Conservation (phyloP, 441 rosid species). For the Macaranga tanarius region DNA sequence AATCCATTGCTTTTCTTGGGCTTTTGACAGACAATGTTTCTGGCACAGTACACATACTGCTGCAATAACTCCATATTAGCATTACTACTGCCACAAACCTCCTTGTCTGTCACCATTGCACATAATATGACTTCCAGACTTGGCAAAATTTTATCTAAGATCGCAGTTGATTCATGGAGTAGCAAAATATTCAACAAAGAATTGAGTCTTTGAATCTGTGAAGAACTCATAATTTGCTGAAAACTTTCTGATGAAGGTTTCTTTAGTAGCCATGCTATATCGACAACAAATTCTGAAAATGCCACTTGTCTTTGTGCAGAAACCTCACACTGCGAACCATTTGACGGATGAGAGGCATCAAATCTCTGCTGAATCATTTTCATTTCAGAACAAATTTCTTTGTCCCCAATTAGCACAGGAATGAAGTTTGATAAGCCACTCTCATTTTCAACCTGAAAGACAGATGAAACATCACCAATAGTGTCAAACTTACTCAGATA, state of each 20-base stretch:
- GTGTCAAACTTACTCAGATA: not conserved
- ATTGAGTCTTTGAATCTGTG: slow-evolving; percentile 68
- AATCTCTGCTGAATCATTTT: slow-evolving; percentile 55
- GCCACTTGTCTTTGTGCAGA: slow-evolving; percentile 42
- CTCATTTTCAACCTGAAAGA: slow-evolving; percentile 78
- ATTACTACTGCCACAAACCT: slow-evolving; percentile 35
- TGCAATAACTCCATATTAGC: slow-evolving; percentile 45
- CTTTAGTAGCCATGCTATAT: slow-evolving; percentile 84
- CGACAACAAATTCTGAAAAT: slow-evolving; percentile 65
- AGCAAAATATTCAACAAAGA: slow-evolving; percentile 59
- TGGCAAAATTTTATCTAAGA: slow-evolving; percentile 55
- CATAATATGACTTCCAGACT: slow-evolving; percentile 51
- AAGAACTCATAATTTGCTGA: slow-evolving; percentile 39
- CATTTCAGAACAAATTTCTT: slow-evolving; percentile 74
- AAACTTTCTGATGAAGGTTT: slow-evolving; percentile 55
- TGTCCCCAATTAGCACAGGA: slow-evolving; percentile 73
- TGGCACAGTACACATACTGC: slow-evolving; percentile 45
- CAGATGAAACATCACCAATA: slow-evolving; percentile 4
- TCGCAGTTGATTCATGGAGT: slow-evolving; percentile 45
- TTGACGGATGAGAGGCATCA: slow-evolving; percentile 36
- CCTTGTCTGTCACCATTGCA: slow-evolving; percentile 33
- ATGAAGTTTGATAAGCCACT: slow-evolving; percentile 89
- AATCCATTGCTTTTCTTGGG: slow-evolving; percentile 26
- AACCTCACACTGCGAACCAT: slow-evolving; percentile 42
- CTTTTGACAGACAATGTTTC: slow-evolving; percentile 33